These are phyloP conservation scores for Agaricus bisporus DNA, from an alignment of 768 basidiomycete species.

Conservation along the genomic window DNA sequence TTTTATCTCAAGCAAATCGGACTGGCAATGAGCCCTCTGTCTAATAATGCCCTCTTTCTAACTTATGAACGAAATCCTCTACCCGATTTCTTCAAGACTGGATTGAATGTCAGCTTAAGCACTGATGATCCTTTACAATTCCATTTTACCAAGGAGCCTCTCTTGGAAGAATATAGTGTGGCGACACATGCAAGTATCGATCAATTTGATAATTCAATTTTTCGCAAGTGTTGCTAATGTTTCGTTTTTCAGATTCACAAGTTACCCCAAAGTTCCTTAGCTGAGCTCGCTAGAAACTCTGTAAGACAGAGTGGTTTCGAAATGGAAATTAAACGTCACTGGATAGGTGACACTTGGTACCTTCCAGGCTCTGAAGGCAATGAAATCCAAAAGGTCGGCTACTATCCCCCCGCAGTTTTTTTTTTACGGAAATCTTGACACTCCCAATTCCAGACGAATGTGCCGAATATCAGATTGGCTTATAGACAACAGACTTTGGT, in stretches of 20 bases:
- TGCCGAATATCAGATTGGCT: conserved; percentile 85
- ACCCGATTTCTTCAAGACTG: conserved; percentile 94
- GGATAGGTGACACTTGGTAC: conserved; percentile 93
- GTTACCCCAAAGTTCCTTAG: conserved; percentile 87
- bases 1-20: conserved; percentile 99
- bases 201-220: not conserved
- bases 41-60: conserved; percentile 96
- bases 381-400: conserved; percentile 83
- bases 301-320: conserved; percentile 97
- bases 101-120: conserved; percentile 92
- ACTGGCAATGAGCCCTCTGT: conserved; percentile 96
- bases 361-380: conserved; percentile 90
- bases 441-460: conserved; percentile 78
- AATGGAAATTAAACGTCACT: conserved; percentile 95
- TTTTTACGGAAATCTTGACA: not conserved
- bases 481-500: conserved; percentile 87
- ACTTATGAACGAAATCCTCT: conserved; percentile 96
- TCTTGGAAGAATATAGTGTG: conserved; percentile 96
- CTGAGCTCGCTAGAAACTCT: conserved; percentile 97
- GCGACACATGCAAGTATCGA: conserved; percentile 76
- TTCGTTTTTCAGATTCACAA: conserved; percentile 75
- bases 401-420: no score
- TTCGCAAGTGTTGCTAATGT: not conserved
- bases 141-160: conserved; percentile 95
- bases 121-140: conserved; percentile 96